Evolutionary conservation across 2,329 filamentous ascomycete species (phyloP), one percentile per base, ranked within the genome.

Genomic region (Lasiodiplodia sp.): DNA sequence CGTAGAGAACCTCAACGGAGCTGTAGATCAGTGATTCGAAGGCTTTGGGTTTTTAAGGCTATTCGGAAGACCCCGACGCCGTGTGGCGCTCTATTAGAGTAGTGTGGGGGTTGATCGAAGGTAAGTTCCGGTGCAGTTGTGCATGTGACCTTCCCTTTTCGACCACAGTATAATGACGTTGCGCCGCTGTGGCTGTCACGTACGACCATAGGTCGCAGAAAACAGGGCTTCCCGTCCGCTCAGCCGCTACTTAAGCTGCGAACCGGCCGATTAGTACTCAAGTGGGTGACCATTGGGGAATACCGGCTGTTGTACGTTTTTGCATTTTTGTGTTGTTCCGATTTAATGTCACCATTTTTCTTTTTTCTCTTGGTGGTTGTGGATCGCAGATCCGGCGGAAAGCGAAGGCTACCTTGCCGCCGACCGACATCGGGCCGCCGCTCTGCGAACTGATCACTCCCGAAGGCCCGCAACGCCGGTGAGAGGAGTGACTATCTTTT

Each of bases 281-380:
- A 53, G 51, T 53, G 51, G 51, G 51, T 53, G 51, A 53, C 51
- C 51, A 53, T 53, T 53, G 51, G 51, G 51, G 25, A 53, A 53
- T 53, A 14, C 51, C 51, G 51, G 51, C 51, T 53, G 51, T 53
- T 53, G 51, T 53, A 31, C 51, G 51, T 53, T 53, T 53, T 53
- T 23, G 12, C 2, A 14, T 53, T 47, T n/a, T 47, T n/a, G 5
- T n/a, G 14, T 40, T n/a, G 14, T 40, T 40, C 16, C 38, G 40
- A 2, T 47, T 47, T 18, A 23, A 23, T 23, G 18, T 47, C 18
- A 21, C 40, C 5, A 4, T 53, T 12, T 31, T 31, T 8, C 4
- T 5, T 25, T 10, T 28, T 53, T 28, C 2, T n/a, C 18, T n/a
- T 34, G 28, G 28, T 28, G 28, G 2, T 53, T 28, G 3, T 1